Conservation (phyloP, 2,329 filamentous ascomycete species). For the Alternaria solani region DNA sequence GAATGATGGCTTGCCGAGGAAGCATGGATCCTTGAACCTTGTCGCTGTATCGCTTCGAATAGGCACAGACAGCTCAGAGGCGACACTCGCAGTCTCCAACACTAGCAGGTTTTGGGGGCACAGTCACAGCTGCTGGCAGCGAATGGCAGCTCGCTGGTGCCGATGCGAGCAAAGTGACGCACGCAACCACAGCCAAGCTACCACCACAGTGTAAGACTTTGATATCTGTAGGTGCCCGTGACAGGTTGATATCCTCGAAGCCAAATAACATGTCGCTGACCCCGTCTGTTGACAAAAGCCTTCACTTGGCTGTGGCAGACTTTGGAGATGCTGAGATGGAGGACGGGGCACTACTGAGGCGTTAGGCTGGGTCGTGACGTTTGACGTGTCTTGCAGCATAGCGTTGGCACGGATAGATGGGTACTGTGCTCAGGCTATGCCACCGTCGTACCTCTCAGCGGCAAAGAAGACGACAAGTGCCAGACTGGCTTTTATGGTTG, state of each 20-base stretch:
- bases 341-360: background rate
- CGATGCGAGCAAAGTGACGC: conserved; percentile 2
- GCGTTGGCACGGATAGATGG: background rate
- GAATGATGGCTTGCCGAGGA: conserved; percentile 13
- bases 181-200: background rate
- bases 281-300: background rate
- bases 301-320: conserved; percentile 1
- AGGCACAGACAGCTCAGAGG: background rate
- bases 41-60: background rate
- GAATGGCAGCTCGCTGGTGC: background rate
- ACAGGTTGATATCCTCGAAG: background rate
- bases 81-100: background rate
- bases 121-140: background rate
- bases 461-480: background rate
- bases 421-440: background rate
- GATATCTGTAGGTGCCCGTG: background rate
- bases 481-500: background rate
- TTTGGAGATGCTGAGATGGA: background rate
- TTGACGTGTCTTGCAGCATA: conserved; percentile 1
- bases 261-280: background rate
- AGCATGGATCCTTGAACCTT: conserved; percentile 7
- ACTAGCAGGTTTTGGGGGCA: background rate
- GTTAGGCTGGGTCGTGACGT: background rate
- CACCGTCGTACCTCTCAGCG: conserved; percentile 1
- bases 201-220: background rate